Evolutionary conservation across 139 green algal species (phyloP), one percentile per base, ranked within the genome.

Genomic region (Micractinium sp.): DNA sequence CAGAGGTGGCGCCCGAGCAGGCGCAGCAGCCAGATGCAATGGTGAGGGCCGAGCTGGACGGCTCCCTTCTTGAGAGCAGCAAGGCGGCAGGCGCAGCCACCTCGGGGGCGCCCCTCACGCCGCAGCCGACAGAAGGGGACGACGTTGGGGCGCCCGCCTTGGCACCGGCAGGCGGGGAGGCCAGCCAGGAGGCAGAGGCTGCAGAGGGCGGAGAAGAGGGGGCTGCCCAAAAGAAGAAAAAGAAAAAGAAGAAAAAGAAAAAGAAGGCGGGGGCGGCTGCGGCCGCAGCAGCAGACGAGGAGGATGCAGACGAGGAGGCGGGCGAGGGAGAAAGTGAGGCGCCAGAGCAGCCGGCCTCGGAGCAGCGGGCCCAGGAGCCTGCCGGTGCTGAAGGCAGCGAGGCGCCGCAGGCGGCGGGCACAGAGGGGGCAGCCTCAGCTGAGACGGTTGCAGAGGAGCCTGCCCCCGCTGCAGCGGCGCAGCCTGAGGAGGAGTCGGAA

Each of bases 181-280:
- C 12, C 69, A 73, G 84, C 29, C 67, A 63, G 33, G 35, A 41
- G 81, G 31, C 56, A 22, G 82, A 61, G 25, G 73, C 86, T 13
- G 86, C 33, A 5, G 76, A 33, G 29, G 33, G 36, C 60, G 63
- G 75, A 14, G 86, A 63, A 16, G 76, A 1, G 4, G 86, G 27
- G 27, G 79, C 53, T 0, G 15, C 41, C 2, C 66, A 73, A 16
- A 87, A 92, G 84, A 90, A 88, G 60, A 92, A 89, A 39, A 92
- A 88, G 63, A 92, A 90, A 31, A 91, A 89, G 82, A 89, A 89
- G 47, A 92, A 85, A 75, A 86, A 80, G 35, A 92, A 92, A 20
- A 81, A 81, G 73, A 53, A 36, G 22, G 87, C 66, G 35, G 61
- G 63, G 0, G 56, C 73, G 20, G 66, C 41, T 0, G 61, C 38